Evolutionary conservation across 2,329 filamentous ascomycete genomes (phyloP), one percentile per base, ranked within the genome.

Genomic region (Aureobasidium sp.): DNA sequence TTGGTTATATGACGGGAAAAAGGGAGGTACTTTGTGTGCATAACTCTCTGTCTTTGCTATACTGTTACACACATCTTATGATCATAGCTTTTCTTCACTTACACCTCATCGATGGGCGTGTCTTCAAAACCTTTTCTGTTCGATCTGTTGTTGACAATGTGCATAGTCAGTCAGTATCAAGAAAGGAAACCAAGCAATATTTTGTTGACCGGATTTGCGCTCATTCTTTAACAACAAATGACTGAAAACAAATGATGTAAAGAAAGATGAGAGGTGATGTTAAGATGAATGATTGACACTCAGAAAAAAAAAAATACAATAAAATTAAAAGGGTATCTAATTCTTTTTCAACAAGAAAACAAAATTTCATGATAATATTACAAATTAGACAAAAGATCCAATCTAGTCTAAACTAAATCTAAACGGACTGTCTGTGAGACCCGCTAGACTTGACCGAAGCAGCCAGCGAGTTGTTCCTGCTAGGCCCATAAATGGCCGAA

Each of bases 401-500:
- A 17, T 10, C 8, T 17, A n/a, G n/a, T n/a, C n/a, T n/a, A n/a
- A n/a, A n/a, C 21, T 27, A 27, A 27, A 25, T 19, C 22, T 35
- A 35, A 10, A 35, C 32, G 16, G 44, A 48, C 21, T 48, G 44
- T 37, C 44, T 48, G 8, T 48, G 6, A 2, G 44, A 48, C 4
- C 37, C 22, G 3, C 16, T 32, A 1, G 48, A 51, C 48, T 51
- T 51, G 37, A 41, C 37, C 8, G 48, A 51, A 11, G 35, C 35
- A 21, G 48, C 21, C 48, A 51, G 16, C 8, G 48, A 51, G 29
- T 40, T 41, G 10, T 24, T 16, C 37, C 48, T 51, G 37, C 48
- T 51, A 11, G 48, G 48, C 3, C 48, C 48, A 17, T 51, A 51
- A n/a, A 51, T 51, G 27, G 48, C 37, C 12, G 53, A 55, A 6